Conservation (phyloP, 208 protist genomes). For the Crithidia bombi region DNA sequence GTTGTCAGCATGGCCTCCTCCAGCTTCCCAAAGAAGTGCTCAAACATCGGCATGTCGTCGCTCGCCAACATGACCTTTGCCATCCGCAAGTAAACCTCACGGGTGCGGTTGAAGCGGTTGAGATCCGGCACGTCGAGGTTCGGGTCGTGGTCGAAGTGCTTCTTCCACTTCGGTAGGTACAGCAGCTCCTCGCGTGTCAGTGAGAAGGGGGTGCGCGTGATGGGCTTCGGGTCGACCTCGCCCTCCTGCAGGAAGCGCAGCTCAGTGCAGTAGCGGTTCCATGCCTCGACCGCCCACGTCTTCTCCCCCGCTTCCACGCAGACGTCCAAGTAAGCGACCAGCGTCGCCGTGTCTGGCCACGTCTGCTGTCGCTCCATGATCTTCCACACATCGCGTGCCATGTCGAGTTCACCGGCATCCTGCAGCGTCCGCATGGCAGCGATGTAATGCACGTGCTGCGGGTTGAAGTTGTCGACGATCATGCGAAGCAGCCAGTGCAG, state of each 20-base stretch:
- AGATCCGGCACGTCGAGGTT: constrained; percentile 91
- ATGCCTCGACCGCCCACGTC: constrained; percentile 88
- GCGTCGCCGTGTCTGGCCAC: constrained; percentile 87
- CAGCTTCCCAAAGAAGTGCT: constrained; percentile 77
- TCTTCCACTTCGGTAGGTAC: constrained; percentile 94
- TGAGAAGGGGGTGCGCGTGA: constrained; percentile 86
- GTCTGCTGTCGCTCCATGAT: constrained; percentile 94
- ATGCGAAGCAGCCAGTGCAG: constrained; percentile 93
- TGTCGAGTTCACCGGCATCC: constrained; percentile 79
- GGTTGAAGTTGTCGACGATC: constrained; percentile 94
- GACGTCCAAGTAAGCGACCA: constrained; percentile 89
- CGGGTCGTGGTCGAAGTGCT: constrained; percentile 93
- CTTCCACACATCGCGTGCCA: constrained; percentile 92
- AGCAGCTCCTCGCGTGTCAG: constrained; percentile 88
- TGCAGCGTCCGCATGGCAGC: constrained; percentile 86
- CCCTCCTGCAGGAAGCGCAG: constrained; percentile 74
- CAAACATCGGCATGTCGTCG: constrained; percentile 55
- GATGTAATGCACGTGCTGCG: constrained; percentile 93
- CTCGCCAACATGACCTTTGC: constrained; percentile 74
- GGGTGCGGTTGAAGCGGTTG: constrained; percentile 93
- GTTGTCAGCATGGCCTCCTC: constrained; percentile 84
- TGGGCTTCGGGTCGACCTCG: constrained; percentile 90
- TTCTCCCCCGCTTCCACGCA: constrained; percentile 76
- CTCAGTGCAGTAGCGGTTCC: constrained; percentile 93
- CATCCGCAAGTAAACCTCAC: constrained; percentile 89